Conservation (phyloP, 345 rosid genomes). For the Eucalyptus globulus region DNA sequence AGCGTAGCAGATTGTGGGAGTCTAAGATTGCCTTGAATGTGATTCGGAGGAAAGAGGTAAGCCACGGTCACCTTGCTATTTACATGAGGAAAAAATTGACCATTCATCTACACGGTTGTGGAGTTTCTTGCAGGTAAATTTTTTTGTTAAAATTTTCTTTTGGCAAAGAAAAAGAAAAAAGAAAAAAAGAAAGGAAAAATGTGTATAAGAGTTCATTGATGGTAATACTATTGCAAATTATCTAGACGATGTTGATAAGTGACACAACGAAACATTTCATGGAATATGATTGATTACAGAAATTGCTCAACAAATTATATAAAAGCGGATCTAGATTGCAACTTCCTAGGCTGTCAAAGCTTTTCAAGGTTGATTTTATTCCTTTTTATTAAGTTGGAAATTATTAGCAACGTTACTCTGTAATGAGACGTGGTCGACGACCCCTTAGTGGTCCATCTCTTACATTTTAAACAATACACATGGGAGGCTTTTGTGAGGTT, state of each 20-base stretch:
- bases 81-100: background rate
- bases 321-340: too few species aligned
- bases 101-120: background rate
- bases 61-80: background rate
- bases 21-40: background rate
- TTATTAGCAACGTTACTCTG: background rate
- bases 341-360: background rate
- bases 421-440: background rate
- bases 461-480: too few species aligned
- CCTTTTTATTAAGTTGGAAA: background rate
- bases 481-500: too few species aligned
- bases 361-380: background rate
- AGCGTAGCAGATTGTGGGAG: background rate
- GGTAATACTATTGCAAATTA: background rate
- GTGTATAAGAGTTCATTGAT: background rate
- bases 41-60: background rate
- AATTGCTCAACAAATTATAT: too few species aligned
- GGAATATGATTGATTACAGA: too few species aligned
- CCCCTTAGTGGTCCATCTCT: background rate
- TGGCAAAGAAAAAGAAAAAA: background rate
- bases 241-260: background rate
- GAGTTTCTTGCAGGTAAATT: background rate
- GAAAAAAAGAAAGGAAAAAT: background rate
- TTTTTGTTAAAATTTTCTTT: background rate
- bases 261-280: background rate